Base-by-base conservation (phyloP, 768 basidiomycete species). In the Tricholoma bakamatsutake region DNA sequence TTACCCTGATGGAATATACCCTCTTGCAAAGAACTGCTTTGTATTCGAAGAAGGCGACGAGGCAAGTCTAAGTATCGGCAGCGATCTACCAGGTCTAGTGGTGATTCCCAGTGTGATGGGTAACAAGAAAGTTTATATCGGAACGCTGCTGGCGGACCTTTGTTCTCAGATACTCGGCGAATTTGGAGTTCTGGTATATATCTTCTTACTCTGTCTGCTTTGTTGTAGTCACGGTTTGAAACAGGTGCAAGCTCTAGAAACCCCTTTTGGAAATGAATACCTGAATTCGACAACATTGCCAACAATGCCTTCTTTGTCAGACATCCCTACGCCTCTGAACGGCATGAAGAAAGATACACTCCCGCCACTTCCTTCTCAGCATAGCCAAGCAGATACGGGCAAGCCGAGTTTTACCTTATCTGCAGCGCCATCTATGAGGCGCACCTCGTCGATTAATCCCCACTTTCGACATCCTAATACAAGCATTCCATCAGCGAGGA, bases 111-210 rank as follows among this genome's bases (percentile, higher is more conserved):
- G 80, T 59, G 80, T 85, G 62, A 90, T 93, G 83, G 89, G 88
- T 5, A 93, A 95, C 63, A 90, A 93, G 68, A 88, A 83, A 62
- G 70, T 92, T 30, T 94, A 95, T 67, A 78, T 98, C 53, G 90
- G 91, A 30, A 93, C 93, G 15, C 72, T 98, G 40, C 71, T 99
- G 54, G 93, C 92, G 15, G 93, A 93, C 65, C 71, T 97, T 17
- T 94, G 92, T 61, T 93, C 93, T 33, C 84, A 88, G 58, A 82
- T 98, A 49, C 75, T 99, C 21, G 82, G 82, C 18, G 92, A 93
- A 67, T 88, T 98, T 61, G 88, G 92, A 35, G 80, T 82, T 35
- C 68, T 97, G 74, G 96, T 97, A 62, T 97, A 62, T 58, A 34
- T 51, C 52, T 37, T 50, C 30, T 5, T 50, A 48, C 54, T 49